Conservation (phyloP, 2,329 filamentous ascomycete species). For the Aspergillus flavus region DNA sequence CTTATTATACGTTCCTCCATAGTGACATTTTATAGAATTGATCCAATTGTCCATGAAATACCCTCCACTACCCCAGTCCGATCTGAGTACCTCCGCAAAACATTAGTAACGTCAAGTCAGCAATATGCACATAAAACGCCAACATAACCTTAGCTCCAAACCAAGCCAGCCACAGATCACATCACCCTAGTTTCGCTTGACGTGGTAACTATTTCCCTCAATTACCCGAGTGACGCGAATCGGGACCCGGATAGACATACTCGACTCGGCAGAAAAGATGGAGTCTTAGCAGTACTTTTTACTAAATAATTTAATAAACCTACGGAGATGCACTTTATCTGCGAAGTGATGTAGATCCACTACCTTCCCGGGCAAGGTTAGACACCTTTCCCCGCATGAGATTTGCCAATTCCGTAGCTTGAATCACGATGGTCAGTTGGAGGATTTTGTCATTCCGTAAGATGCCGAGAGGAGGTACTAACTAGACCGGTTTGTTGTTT, state of each 20-base stretch:
- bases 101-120: not conserved
- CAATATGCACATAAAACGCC: too few species aligned
- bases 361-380: not conserved
- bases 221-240: not conserved
- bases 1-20: not conserved
- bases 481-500: not conserved
- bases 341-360: not conserved
- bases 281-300: not conserved
- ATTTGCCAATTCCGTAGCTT: not conserved
- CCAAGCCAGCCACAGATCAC: not conserved
- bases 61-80: not conserved
- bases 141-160: not conserved
- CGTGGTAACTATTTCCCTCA: not conserved
- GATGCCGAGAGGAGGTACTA: not conserved
- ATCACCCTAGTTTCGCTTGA: not conserved
- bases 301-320: not conserved
- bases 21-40: not conserved
- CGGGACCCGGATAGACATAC: not conserved
- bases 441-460: not conserved
- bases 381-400: conserved; percentile 3
- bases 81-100: too few species aligned
- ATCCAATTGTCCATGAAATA: not conserved
- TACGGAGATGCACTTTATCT: not conserved
- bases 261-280: not conserved
- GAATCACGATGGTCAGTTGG: not conserved